A percentile compares a stretch with the other conserved stretches of the same genome.
These are phyloP conservation scores for Hypoxylon fragiforme DNA, from an alignment of 495 filamentous ascomycete genomes.

Conservation along the genomic window DNA sequence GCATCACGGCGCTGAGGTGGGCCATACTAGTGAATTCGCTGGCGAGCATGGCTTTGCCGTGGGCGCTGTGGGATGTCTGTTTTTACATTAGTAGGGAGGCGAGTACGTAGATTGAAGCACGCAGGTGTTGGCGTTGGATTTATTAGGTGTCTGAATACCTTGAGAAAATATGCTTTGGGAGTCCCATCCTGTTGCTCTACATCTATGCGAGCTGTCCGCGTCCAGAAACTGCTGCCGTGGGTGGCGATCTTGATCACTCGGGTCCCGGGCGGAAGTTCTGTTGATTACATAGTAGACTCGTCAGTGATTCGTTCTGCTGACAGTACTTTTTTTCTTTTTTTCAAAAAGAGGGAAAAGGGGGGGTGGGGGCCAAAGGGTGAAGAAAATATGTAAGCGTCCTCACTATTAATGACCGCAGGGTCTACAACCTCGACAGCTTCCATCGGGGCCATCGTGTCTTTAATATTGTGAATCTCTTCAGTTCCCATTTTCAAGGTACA, in stretches of 20 bases:
- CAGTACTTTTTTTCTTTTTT: neutral
- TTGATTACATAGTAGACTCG: neutral
- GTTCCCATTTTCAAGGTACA: slow-evolving; percentile 7
- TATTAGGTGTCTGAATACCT: slow-evolving; percentile 5
- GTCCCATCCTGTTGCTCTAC: slow-evolving; percentile 1
- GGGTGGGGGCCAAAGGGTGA: too few relatives aligned
- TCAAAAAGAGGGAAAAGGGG: neutral
- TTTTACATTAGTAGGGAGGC: neutral
- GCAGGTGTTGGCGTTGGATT: too few relatives aligned
- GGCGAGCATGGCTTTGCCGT: slow-evolving; percentile 16
- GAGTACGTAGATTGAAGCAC: too few relatives aligned
- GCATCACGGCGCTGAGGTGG: neutral
- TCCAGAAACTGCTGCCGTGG: slow-evolving; percentile 23
- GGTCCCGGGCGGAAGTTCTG: slow-evolving; percentile 10
- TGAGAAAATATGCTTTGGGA: slow-evolving; percentile 20
- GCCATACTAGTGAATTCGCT: slow-evolving; percentile 19
- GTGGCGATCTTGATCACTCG: neutral
- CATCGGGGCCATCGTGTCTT: slow-evolving; percentile 6
- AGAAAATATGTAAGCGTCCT: too few relatives aligned
- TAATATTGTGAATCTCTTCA: neutral
- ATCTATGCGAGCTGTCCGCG: slow-evolving; percentile 21
- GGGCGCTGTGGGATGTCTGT: slow-evolving; percentile 9
- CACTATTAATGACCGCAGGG: slow-evolving; percentile 13
- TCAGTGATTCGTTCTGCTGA: neutral
- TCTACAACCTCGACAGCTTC: slow-evolving; percentile 13